Evolutionary conservation across 306 rosid species (phyloP), one percentile per base, ranked within the genome.

Genomic region (Carpinus fangiana): DNA sequence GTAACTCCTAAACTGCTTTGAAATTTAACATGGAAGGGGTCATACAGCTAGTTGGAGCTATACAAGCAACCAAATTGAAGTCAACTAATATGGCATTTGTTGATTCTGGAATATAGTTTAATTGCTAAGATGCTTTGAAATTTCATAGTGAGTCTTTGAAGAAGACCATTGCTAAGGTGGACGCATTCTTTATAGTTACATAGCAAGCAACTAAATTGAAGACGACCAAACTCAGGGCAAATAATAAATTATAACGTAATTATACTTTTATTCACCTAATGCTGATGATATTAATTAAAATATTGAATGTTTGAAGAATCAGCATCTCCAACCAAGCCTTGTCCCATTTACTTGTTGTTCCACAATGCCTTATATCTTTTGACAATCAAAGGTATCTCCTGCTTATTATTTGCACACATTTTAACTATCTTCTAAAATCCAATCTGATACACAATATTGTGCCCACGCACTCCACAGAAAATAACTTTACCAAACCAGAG

Each of bases 291-390:
- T 62, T 43, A 26, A 26, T 64, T 48, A 72, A 66, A 53, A 56
- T 64, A 55, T 21, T 48, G 38, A 72, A 36, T 28, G 16, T 54
- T 20, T 67, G 64, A 64, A 14, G 53, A 43, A 38, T 12, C 76
- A 18, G 18, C n/a, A 66, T 64, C 66, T 50, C 54, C 26, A 41
- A 51, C 48, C 17, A 48, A 67, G 53, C 65, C 51, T 74, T 38
- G 21, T 74, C 76, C 68, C 65, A 78, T 53, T 28, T 68, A 48
- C 70, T 72, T n/a, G 50, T 47, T 73, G 67, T 52, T 73, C 81
- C 61, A n/a, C n/a, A 12, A 18, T 38, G 16, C 31, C 48, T 68
- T 75, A 50, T 54, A 48, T 59, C 50, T 50, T 67, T 9, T 65
- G 43, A 9, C 31, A 36, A 43, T 64, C 60, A 72, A 26, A 57